Conservation (phyloP, 306 rosid genomes). For the Quercus dentata region DNA sequence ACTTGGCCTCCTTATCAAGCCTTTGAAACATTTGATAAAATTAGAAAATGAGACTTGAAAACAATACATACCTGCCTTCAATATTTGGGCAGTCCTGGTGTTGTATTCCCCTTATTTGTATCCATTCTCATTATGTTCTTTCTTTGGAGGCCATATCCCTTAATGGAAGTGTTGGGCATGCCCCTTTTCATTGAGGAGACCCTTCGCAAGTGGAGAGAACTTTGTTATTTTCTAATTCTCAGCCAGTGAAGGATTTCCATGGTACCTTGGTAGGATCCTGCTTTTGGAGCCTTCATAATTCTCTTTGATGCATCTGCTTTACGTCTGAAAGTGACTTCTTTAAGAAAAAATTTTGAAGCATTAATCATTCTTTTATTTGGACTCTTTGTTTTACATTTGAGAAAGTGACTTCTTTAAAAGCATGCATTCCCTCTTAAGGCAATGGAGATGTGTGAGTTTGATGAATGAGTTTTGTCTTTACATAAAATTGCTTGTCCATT, state of each 20-base stretch:
- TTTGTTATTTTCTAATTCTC: not conserved
- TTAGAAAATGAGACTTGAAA: not conserved
- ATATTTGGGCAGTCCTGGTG: not conserved
- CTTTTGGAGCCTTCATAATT: not conserved
- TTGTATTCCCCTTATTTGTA: not conserved
- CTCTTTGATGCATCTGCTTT: no score
- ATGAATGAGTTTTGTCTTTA: not conserved
- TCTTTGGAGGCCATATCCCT: not conserved
- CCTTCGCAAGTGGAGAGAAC: no score
- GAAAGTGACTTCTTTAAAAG: no score
- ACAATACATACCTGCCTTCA: not conserved
- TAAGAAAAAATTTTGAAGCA: no score
- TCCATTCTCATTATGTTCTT: not conserved
- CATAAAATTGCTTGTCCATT: not conserved
- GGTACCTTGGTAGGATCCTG: not conserved
- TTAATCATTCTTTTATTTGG: not conserved
- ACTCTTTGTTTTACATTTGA: not conserved
- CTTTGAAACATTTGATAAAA: not conserved
- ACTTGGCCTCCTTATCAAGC: not conserved
- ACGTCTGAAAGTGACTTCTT: no score
- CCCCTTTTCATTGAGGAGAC: no score
- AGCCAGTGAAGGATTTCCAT: not conserved
- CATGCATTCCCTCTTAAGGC: no score
- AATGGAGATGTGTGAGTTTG: not conserved
- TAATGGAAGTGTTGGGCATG: not conserved